Percentiles rank a stretch among this genome's conserved stretches.
Evolutionary conservation across 495 filamentous ascomycete genomes (phyloP).

Genomic region (Lepidopterella palustris): DNA sequence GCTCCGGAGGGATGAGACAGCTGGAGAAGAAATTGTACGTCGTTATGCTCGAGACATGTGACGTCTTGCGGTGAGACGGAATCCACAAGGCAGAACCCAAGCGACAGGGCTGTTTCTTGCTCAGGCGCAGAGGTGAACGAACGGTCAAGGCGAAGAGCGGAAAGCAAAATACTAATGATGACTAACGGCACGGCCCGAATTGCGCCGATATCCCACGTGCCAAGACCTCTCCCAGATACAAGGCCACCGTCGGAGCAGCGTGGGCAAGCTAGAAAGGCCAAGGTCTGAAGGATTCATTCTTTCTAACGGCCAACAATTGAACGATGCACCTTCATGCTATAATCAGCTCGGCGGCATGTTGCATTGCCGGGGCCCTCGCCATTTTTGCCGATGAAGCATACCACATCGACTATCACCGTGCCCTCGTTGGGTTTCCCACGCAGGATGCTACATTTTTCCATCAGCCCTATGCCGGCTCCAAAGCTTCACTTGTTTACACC

Average conservation of each 20-base stretch:
- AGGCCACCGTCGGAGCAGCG: too few species aligned
- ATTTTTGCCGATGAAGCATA: constrained; percentile 88
- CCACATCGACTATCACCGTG: constrained; percentile 87
- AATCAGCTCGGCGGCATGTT: constrained; percentile 14
- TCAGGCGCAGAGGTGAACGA: neutral
- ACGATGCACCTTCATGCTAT: constrained; percentile 28
- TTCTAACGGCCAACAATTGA: too few species aligned
- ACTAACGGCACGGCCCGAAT: neutral
- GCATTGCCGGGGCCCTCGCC: constrained; percentile 45
- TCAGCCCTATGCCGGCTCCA: constrained; percentile 68
- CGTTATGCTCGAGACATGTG: neutral
- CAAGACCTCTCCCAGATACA: too few species aligned
- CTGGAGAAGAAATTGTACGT: too few species aligned
- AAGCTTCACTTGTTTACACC: constrained; percentile 86
- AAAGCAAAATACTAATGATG: neutral
- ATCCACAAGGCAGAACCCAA: neutral
- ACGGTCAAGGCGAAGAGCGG: neutral
- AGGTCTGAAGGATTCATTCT: too few species aligned
- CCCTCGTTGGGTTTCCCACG: constrained; percentile 76
- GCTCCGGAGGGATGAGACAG: too few species aligned
- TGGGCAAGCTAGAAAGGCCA: too few species aligned
- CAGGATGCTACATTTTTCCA: constrained; percentile 90
- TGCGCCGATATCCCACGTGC: neutral
- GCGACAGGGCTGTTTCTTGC: neutral
- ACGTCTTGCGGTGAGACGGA: neutral